Percentiles rank a stretch among this genome's conserved stretches.
Evolutionary conservation across 768 basidiomycete species (phyloP).

Genomic region (Macrolepiota dolichaula): DNA sequence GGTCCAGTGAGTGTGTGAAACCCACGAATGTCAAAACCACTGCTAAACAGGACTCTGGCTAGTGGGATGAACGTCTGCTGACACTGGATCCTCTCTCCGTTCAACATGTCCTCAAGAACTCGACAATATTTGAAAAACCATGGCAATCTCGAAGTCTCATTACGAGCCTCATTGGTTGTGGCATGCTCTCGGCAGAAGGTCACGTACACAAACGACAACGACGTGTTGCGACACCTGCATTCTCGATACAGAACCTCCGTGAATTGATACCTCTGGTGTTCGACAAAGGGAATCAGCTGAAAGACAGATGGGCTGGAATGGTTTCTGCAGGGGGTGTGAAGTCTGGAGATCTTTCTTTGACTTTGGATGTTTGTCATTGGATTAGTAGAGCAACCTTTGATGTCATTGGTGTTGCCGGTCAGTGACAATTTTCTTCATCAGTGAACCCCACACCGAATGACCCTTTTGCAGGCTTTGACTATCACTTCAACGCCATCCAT

Average conservation of each 20-base stretch:
- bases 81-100: conserved; percentile 79
- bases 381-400: conserved; percentile 84
- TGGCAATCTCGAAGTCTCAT: conserved; percentile 75
- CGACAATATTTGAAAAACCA: conserved; percentile 78
- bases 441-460: background rate
- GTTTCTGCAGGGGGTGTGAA: conserved; percentile 19
- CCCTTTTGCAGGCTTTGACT: conserved; percentile 67
- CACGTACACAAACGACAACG: conserved; percentile 77
- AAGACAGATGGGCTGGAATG: conserved; percentile 56
- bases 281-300: conserved; percentile 59
- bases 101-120: conserved; percentile 69
- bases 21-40: background rate
- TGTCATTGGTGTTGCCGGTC: conserved; percentile 87
- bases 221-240: conserved; percentile 72
- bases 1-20: conserved; percentile 57
- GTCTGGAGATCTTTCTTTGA: conserved; percentile 12
- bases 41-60: background rate
- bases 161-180: conserved; percentile 75
- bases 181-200: conserved; percentile 79
- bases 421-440: conserved; percentile 10
- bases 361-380: conserved; percentile 78
- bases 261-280: conserved; percentile 72
- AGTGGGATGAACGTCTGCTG: conserved; percentile 81
- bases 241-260: conserved; percentile 75
- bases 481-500: conserved; percentile 81